Conservation (phyloP, 2,329 filamentous ascomycete species). For the Rutstroemia sp. region DNA sequence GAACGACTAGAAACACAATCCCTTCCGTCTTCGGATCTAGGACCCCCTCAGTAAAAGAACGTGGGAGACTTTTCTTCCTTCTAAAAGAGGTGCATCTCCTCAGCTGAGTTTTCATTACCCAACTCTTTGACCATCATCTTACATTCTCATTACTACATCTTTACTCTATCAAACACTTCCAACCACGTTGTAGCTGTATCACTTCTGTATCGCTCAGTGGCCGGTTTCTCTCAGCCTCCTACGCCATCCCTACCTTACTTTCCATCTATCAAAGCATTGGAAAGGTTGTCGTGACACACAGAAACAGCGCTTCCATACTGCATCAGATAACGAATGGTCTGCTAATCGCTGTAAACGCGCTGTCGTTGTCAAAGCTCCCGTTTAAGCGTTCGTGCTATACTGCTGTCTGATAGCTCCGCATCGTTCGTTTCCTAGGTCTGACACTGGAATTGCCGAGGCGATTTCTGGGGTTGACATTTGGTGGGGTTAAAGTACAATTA, state of each 20-base stretch:
- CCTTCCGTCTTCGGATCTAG: slow-evolving; percentile 7
- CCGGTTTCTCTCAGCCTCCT: slow-evolving; percentile 2
- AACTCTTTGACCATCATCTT: slow-evolving; percentile 8
- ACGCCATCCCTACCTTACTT: slow-evolving; percentile 8
- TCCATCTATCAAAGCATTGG: not conserved
- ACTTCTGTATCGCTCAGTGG: not conserved
- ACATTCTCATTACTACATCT: slow-evolving; percentile 11
- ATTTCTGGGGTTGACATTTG: slow-evolving; percentile 3
- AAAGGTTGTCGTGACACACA: slow-evolving; percentile 3
- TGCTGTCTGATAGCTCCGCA: not conserved
- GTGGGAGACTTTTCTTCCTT: slow-evolving; percentile 1
- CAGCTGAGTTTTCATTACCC: slow-evolving; percentile 12
- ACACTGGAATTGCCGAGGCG: slow-evolving; percentile 6
- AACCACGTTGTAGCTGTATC: not conserved
- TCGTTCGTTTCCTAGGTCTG: not conserved
- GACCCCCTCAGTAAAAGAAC: slow-evolving; percentile 1
- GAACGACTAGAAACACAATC: not conserved
- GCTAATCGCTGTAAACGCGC: slow-evolving; percentile 2
- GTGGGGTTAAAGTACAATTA: slow-evolving; percentile 4
- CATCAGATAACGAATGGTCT: slow-evolving; percentile 7
- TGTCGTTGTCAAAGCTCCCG: slow-evolving; percentile 6
- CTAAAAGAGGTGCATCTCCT: slow-evolving; percentile 7
- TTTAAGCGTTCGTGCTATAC: slow-evolving; percentile 6
- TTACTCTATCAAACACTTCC: slow-evolving; percentile 4
- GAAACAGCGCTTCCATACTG: slow-evolving; percentile 6